Base-by-base conservation (phyloP, 2,329 filamentous ascomycete species). In the Fusarium beomiforme region DNA sequence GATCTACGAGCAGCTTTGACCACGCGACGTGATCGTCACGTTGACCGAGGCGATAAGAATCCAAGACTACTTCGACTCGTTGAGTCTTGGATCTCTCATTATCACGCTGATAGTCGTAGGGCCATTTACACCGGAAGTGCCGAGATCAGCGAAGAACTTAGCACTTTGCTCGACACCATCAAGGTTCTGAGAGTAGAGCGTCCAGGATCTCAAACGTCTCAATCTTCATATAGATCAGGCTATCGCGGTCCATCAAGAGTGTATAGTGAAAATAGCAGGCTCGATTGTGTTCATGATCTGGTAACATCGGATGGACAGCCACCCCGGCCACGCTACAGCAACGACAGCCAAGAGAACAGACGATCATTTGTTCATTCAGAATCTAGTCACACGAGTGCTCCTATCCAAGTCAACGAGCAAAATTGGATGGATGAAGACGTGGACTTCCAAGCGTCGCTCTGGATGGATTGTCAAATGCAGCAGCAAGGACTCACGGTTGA, bases 1-100 rank as follows among this genome's bases (percentile, higher is more conserved):
- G 85, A 87, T 70, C 72, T 90, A 34, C 77, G 83, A 31, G 82
- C 85, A 6, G 78, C 80, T 42, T 71, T 88, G 58, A 31, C 83
- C 13, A 81, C 82, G 34, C 81, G 86, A 21, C 50, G 58, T n/a
- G 43, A 62, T 37, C 57, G 53, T 19, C 36, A 69, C 70, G 24
- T 76, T 76, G 58, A 69, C 37, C 17, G 66, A 53, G 42, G 42
- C 10, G 37, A 53, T 6, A 59, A 24, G 34, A 46, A 62, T 11
- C 83, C 85, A 23, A 79, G 80, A 13, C 69, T 87, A 10, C 70
- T 78, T 57, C 77, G 77, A 26, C 61, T 85, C 31, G 75, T 87
- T 2, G 81, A 85, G 24, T 79, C 80, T 10, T 88, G 85, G 84
- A 82, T 86, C 47, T 8, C 77, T 78, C 23, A 79, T 81, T 29